Evolutionary conservation across 306 rosid genomes (phyloP).

Genomic region (Datisca glomerata): DNA sequence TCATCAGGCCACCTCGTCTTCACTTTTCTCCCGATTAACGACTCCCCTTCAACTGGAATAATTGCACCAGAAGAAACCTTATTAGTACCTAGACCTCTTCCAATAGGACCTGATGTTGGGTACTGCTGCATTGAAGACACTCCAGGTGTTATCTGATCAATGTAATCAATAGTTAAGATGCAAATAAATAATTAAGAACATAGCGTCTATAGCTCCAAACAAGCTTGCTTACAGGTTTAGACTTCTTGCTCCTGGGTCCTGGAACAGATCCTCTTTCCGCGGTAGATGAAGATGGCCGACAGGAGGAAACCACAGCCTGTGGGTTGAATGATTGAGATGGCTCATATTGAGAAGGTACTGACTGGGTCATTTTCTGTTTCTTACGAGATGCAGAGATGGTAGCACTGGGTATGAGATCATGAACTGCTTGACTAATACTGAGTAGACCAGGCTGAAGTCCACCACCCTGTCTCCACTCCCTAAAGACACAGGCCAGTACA

Average conservation of each 20-base stretch:
- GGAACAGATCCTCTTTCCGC: conserved; percentile 67
- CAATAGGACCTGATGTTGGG: conserved; percentile 59
- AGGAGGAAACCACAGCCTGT: conserved; percentile 51
- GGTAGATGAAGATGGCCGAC: conserved; percentile 75
- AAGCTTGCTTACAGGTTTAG: conserved; percentile 57
- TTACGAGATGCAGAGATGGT: conserved; percentile 82
- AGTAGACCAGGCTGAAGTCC: conserved; percentile 57
- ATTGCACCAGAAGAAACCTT: conserved; percentile 50
- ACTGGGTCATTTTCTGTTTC: conserved; percentile 58
- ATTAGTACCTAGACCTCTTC: conserved; percentile 56
- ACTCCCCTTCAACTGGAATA: conserved; percentile 57
- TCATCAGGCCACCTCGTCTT: conserved; percentile 96
- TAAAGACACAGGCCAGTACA: conserved; percentile 22
- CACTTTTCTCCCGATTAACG: conserved; percentile 71
- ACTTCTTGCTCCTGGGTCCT: conserved; percentile 70
- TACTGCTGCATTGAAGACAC: conserved; percentile 57
- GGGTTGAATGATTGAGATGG: conserved; percentile 71
- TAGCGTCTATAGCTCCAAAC: conserved; percentile 4
- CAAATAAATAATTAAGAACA: conserved; percentile 5
- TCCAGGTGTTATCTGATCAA: conserved; percentile 42
- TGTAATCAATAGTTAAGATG: conserved; percentile 15
- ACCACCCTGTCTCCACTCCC: conserved; percentile 94
- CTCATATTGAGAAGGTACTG: conserved; percentile 57
- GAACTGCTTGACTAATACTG: conserved; percentile 45
- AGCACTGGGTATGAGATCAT: conserved; percentile 74